A percentile compares a stretch with the other conserved stretches of the same genome.
Evolutionary conservation across 2,329 filamentous ascomycete species (phyloP).

Genomic region (Fonsecaea erecta): DNA sequence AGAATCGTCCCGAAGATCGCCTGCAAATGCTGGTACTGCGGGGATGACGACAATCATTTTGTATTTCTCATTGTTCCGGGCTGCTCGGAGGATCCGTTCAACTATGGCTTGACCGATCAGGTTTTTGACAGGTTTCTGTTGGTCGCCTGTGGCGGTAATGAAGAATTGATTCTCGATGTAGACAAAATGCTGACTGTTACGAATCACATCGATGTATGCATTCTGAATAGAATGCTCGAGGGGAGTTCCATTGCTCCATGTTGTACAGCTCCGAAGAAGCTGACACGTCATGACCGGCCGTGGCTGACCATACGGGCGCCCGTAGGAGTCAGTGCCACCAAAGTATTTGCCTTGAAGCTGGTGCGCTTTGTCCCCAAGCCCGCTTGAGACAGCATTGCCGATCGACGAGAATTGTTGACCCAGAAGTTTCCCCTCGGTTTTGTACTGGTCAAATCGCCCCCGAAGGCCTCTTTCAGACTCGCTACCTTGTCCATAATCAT

Average conservation of each 20-base stretch:
- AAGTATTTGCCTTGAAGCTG: conserved; percentile 43
- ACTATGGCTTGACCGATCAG: conserved; percentile 79
- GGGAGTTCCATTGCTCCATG: conserved; percentile 64
- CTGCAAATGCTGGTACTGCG: conserved; percentile 79
- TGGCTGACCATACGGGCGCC: conserved; percentile 29
- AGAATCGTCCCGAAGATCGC: conserved; percentile 73
- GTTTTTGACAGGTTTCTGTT: conserved; percentile 75
- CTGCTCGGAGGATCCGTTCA: conserved; percentile 73
- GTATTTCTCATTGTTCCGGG: conserved; percentile 68
- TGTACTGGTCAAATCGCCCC: conserved; percentile 42
- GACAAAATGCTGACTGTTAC: conserved; percentile 70
- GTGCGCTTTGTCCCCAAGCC: conserved; percentile 50
- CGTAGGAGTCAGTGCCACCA: conserved; percentile 29
- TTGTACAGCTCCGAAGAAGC: conserved; percentile 52
- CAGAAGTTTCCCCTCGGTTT: conserved; percentile 37
- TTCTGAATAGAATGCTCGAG: conserved; percentile 82
- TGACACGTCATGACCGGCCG: conserved; percentile 41
- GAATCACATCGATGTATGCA: conserved; percentile 76
- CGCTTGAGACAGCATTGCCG: conserved; percentile 46
- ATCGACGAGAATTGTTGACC: conserved; percentile 46
- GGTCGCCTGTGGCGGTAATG: conserved; percentile 75
- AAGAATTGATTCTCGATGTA: conserved; percentile 90
- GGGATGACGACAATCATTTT: conserved; percentile 79
- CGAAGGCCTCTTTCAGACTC: conserved; percentile 41
- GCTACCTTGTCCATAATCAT: conserved; percentile 41